Percentiles rank a stretch among this genome's conserved stretches.
Conservation (phyloP, 2,329 filamentous ascomycete species). For the Arthrobotrys conoides region DNA sequence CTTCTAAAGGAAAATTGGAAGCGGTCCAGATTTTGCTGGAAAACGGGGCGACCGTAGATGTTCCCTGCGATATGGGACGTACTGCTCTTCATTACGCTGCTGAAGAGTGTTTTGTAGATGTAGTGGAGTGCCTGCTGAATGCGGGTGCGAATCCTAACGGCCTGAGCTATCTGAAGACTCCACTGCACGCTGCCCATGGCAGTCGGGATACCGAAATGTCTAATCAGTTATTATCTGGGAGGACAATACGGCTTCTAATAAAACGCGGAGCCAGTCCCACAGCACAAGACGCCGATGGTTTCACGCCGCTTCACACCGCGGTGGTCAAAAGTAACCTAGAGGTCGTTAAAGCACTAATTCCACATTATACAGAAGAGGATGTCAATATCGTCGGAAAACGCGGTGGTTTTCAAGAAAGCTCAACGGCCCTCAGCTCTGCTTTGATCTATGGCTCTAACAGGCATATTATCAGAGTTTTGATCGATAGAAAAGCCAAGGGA, state of each 20-base stretch:
- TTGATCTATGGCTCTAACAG: constrained; percentile 6
- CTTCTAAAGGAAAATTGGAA: neutral
- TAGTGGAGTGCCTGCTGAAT: constrained; percentile 5
- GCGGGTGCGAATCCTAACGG: constrained; percentile 37
- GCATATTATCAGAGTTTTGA: neutral
- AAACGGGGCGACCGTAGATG: constrained; percentile 15
- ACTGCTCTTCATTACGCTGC: constrained; percentile 41
- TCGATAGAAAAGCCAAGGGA: constrained; percentile 1
- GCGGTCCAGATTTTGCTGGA: constrained; percentile 8
- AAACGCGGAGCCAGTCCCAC: constrained; percentile 14
- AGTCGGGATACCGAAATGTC: neutral
- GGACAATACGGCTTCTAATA: neutral
- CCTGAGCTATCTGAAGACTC: constrained; percentile 6
- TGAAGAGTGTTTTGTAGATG: neutral
- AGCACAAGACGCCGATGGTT: constrained; percentile 29
- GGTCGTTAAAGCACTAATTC: constrained; percentile 1
- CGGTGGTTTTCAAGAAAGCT: constrained; percentile 22
- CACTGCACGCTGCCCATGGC: constrained; percentile 16
- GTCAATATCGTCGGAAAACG: constrained; percentile 21
- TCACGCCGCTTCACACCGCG: constrained; percentile 36
- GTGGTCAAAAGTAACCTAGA: neutral
- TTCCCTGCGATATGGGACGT: constrained; percentile 14
- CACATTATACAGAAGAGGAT: constrained; percentile 20
- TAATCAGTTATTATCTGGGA: neutral
- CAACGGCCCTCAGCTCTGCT: constrained; percentile 35